Base-by-base conservation (phyloP, 768 basidiomycete genomes). In the Psilocybe sp. region DNA sequence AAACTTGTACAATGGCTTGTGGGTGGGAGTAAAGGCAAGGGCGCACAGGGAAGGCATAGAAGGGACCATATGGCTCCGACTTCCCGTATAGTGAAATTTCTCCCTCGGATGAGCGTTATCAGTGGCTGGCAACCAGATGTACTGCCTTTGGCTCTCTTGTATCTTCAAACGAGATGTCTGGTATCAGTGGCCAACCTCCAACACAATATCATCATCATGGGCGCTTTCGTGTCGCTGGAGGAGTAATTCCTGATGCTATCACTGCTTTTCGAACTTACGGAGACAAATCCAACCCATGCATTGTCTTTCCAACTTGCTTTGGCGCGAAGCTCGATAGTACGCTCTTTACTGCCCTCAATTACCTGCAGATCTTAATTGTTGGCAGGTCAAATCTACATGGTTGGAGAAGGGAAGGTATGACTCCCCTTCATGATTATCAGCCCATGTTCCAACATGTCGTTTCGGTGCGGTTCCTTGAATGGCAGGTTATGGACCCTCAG, bases 191-290 rank as follows among this genome's bases (percentile, higher is more conserved):
- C 32, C 47, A 57, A 42, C 48, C 62, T 35, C 48, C 66, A 13
- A 74, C 71, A 4, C 68, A 76, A 56, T 77, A 73, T 58, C 72
- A 79, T 52, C 76, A 75, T 50, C 81, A 83, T 53, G 80, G 80
- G 13, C 74, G 80, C 28, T 76, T 82, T 59, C 65, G 60, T 16
- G 72, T 81, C 8, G 61, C 72, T 43, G 81, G 81, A 1, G 81
- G 81, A 15, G 62, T 77, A 5, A 61, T 83, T 12, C 79, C 81
- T 11, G 72, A 81, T 47, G 81, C 80, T 7, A 56, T 81, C 32
- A 83, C 81, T 1, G 81, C 81, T 18, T 83, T 78, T 58, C 69
- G 76, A 33, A 77, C 78, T 6, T 81, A 79, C 57, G 80, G 81
- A 11, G 64, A 77, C 50, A 69, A 72, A 0, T 59, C 60, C 5